Evolutionary conservation across 2,329 filamentous ascomycete genomes (phyloP).

Genomic region (Alternaria infectoria): DNA sequence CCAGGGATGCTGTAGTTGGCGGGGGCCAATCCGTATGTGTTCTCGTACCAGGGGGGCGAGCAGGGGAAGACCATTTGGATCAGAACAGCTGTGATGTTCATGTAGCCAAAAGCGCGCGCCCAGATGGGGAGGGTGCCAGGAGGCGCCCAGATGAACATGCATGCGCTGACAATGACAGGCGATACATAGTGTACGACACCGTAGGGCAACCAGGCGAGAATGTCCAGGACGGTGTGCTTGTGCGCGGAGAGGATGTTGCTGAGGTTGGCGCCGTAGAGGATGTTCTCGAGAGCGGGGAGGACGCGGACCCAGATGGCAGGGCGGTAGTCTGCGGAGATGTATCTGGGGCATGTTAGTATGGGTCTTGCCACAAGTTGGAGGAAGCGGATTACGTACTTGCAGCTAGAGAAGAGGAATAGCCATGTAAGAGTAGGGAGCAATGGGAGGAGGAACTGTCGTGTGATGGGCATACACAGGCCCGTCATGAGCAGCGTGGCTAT

Average conservation of each 20-base stretch:
- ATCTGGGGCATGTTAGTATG: constrained; percentile 61
- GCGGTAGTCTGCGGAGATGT: constrained; percentile 86
- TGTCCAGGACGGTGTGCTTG: constrained; percentile 80
- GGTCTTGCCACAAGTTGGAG: not conserved
- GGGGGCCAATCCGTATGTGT: constrained; percentile 85
- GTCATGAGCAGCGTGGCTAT: constrained; percentile 70
- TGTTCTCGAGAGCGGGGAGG: constrained; percentile 91
- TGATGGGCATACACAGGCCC: constrained; percentile 80
- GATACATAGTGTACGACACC: constrained; percentile 89
- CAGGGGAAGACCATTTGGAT: constrained; percentile 92
- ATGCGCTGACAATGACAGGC: constrained; percentile 75
- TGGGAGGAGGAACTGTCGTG: constrained; percentile 89
- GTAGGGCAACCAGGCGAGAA: constrained; percentile 93
- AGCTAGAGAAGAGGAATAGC: constrained; percentile 89
- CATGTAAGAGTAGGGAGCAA: constrained; percentile 85
- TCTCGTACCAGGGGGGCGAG: constrained; percentile 97
- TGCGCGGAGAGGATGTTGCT: constrained; percentile 95
- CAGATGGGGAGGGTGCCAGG: constrained; percentile 86
- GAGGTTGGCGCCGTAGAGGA: constrained; percentile 92
- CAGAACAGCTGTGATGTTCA: constrained; percentile 85
- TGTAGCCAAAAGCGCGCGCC: constrained; percentile 86
- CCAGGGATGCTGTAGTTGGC: constrained; percentile 92
- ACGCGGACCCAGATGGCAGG: constrained; percentile 96
- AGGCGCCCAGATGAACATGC: constrained; percentile 88
- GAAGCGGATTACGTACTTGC: constrained; percentile 70